Conservation (phyloP, 2,329 filamentous ascomycete genomes). For the Alternaria ethzedia region DNA sequence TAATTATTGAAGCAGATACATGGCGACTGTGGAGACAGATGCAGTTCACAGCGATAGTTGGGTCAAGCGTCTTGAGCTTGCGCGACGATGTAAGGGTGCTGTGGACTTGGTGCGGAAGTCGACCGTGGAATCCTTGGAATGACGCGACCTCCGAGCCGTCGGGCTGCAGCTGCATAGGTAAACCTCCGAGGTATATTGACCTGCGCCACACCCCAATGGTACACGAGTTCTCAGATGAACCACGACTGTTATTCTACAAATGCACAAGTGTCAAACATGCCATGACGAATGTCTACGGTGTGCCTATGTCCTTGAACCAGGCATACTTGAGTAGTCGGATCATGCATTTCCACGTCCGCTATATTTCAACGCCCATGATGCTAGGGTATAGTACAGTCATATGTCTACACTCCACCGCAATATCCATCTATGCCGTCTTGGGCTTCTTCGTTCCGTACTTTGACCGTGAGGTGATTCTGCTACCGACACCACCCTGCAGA, state of each 20-base stretch:
- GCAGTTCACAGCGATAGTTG: not conserved
- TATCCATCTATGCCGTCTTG: slow-evolving; percentile 60
- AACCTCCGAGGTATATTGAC: not conserved
- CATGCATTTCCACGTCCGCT: not conserved
- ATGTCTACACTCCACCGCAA: slow-evolving; percentile 19
- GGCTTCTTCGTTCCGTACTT: slow-evolving; percentile 99
- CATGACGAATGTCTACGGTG: not conserved
- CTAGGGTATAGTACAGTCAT: slow-evolving; percentile 34
- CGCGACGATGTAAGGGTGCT: not conserved
- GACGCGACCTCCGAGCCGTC: slow-evolving; percentile 9
- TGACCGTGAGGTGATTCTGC: slow-evolving; percentile 81
- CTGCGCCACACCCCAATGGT: not conserved
- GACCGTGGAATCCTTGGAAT: slow-evolving; percentile 12
- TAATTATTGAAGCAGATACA: slow-evolving; percentile 1
- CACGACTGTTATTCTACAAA: not conserved
- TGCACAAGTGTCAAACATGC: not conserved
- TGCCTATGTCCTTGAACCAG: not conserved
- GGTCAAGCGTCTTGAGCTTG: not conserved
- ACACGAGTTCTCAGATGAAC: not conserved
- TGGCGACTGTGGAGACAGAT: not conserved
- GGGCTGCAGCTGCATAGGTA: not conserved
- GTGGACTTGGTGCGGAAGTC: slow-evolving; percentile 6
- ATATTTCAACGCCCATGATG: slow-evolving; percentile 31
- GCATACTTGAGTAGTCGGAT: not conserved
- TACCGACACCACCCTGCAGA: slow-evolving; percentile 83